Conservation (phyloP, 768 basidiomycete species). For the Gymnopilus junonius region DNA sequence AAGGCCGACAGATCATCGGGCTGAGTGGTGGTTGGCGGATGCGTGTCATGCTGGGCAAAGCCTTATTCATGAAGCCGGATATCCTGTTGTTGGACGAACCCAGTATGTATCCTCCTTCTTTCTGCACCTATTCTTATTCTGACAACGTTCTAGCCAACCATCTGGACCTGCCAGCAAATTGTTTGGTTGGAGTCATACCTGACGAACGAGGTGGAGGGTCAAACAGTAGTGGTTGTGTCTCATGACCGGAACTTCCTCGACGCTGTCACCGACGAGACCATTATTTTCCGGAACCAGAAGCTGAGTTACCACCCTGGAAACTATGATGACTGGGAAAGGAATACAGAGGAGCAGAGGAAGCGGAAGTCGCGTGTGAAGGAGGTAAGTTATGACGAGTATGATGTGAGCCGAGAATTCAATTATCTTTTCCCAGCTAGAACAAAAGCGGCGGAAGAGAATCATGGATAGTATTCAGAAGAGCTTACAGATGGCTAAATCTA, state of each 20-base stretch:
- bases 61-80: constrained; percentile 59
- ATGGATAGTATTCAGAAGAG: constrained; percentile 59
- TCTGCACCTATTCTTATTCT: background rate
- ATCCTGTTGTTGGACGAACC: constrained; percentile 65
- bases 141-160: constrained; percentile 39
- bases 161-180: constrained; percentile 55
- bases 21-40: constrained; percentile 73
- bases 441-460: constrained; percentile 45
- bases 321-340: constrained; percentile 52
- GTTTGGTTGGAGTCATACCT: constrained; percentile 61
- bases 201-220: constrained; percentile 36
- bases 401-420: background rate
- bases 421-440: constrained; percentile 26
- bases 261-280: constrained; percentile 60
- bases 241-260: constrained; percentile 71
- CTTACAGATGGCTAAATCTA: constrained; percentile 52
- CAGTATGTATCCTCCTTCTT: constrained; percentile 25
- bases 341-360: constrained; percentile 48
- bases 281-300: constrained; percentile 57
- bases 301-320: constrained; percentile 63
- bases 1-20: constrained; percentile 42
- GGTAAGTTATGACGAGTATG: constrained; percentile 14
- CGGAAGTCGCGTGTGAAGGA: constrained; percentile 49
- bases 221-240: constrained; percentile 64
- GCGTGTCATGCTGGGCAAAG: constrained; percentile 60